These are phyloP conservation scores for Didymella pinodella DNA, from an alignment of 2,329 filamentous ascomycete species.

Conservation along the genomic window DNA sequence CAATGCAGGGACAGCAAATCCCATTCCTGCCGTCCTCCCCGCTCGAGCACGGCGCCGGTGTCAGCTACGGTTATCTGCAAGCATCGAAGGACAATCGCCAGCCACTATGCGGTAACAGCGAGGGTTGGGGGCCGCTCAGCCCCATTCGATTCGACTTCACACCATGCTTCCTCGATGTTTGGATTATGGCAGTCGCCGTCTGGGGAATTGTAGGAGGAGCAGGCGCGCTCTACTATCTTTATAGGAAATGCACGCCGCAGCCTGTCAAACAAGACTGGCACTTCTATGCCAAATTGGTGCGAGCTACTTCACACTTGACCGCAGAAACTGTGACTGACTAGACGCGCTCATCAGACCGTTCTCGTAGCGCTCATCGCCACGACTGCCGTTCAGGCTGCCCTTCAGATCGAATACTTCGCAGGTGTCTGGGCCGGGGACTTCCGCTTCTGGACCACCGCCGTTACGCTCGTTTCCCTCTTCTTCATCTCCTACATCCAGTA, in stretches of 20 bases:
- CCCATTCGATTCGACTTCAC: slow-evolving; percentile 90
- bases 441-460: slow-evolving; percentile 80
- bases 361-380: slow-evolving; percentile 73
- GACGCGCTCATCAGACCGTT: slow-evolving; percentile 57
- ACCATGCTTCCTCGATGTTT: slow-evolving; percentile 94
- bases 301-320: neutral
- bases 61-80: slow-evolving; percentile 62
- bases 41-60: slow-evolving; percentile 22
- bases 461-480: slow-evolving; percentile 74
- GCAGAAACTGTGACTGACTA: slow-evolving; percentile 1
- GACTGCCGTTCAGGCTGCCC: slow-evolving; percentile 73
- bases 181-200: slow-evolving; percentile 77
- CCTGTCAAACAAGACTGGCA: slow-evolving; percentile 84
- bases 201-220: slow-evolving; percentile 82
- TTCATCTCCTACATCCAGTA: slow-evolving; percentile 84
- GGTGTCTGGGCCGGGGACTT: slow-evolving; percentile 81
- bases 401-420: slow-evolving; percentile 76
- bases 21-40: slow-evolving; percentile 43
- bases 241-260: slow-evolving; percentile 71
- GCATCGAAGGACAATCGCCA: slow-evolving; percentile 60
- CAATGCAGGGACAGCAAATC: slow-evolving; percentile 51
- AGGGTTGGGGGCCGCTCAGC: slow-evolving; percentile 96
- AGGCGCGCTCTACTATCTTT: slow-evolving; percentile 79
- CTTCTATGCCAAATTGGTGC: slow-evolving; percentile 90
- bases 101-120: slow-evolving; percentile 83